These are phyloP conservation scores for Aureobasidium vineae DNA, from an alignment of 2,329 filamentous ascomycete species.

Conservation along the genomic window DNA sequence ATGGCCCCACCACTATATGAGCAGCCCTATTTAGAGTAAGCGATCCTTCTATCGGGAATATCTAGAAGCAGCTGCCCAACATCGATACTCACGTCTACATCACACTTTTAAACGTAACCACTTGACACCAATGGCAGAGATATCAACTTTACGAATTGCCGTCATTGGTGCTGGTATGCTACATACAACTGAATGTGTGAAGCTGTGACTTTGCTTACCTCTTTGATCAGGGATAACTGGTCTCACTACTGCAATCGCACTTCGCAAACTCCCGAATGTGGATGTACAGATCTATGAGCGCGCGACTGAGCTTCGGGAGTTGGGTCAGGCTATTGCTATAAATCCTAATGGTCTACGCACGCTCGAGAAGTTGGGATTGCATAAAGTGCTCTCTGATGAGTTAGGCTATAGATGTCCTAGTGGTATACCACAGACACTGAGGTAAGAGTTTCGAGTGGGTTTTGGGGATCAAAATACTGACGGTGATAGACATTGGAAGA, in stretches of 20 bases:
- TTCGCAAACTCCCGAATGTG: conserved; percentile 36
- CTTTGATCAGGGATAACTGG: conserved; percentile 40
- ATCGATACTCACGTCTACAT: conserved; percentile 1
- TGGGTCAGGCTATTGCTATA: conserved; percentile 43
- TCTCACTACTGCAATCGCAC: conserved; percentile 41
- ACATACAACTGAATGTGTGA: too few relatives aligned
- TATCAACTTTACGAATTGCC: conserved; percentile 32
- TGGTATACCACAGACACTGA: conserved; percentile 40
- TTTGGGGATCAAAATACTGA: background rate
- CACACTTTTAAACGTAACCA: too few relatives aligned
- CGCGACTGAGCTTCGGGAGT: conserved; percentile 39
- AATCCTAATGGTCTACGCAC: conserved; percentile 43
- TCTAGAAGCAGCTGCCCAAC: background rate
- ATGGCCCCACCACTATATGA: conserved; percentile 2
- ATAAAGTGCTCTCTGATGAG: conserved; percentile 38
- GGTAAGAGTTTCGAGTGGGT: conserved; percentile 30
- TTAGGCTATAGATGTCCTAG: conserved; percentile 39
- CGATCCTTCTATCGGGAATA: background rate
- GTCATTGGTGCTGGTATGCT: conserved; percentile 37
- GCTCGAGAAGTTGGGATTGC: conserved; percentile 40
- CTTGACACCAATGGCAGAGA: conserved; percentile 21
- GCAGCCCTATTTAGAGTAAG: background rate
- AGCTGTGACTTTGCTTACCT: background rate
- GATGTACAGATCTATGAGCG: conserved; percentile 41
- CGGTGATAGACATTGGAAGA: conserved; percentile 38